Evolutionary conservation across 768 basidiomycete species (phyloP), one percentile per base, ranked within the genome.

Genomic region (Tylopilus intermedius): DNA sequence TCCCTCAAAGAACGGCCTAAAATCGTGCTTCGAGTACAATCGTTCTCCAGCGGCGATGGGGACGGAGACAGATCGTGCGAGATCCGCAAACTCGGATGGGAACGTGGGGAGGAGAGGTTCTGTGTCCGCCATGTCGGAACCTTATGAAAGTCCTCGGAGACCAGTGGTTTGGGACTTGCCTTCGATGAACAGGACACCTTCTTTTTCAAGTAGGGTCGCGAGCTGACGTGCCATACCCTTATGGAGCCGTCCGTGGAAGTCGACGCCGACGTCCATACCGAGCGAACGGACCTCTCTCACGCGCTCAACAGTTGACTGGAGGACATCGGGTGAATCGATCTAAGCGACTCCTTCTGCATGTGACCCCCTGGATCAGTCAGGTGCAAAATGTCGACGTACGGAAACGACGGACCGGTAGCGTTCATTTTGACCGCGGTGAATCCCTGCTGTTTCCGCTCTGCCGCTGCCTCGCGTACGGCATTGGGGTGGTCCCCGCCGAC

Each of bases 191-290:
- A 15, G 2, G 35, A 15, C 6, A 14, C 35, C 35, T 37, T 37
- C 13, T 37, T 37, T 37, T 37, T 15, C 15, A 10, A 15, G 35
- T 15, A 15, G 35, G 14, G 14, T 6, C 15, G 35, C 35, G 15
- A 15, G 35, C 5, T 37, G 35, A 37, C 35, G 35, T 3, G 35
- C 6, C 15, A 37, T 37, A 5, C 35, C 35, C 9, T 81, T 84
- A 62, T 86, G 85, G 21, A 86, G 69, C 11, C 84, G 74, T 24
- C 86, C 84, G 58, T 85, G 85, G 66, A 87, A 88, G 60, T 87
- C 84, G 21, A 85, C 66, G 5, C 81, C 84, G 4, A 84, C 82
- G 57, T 30, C 30, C 87, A 86, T 63, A 10, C 81, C 83, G 5
- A 33, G 13, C 33, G 33, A 33, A 33, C 33, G 33, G 33, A 33